phyloP scores from a whole-genome alignment of 2,329 filamentous ascomycete species.

The Nemania sp. region DNA sequence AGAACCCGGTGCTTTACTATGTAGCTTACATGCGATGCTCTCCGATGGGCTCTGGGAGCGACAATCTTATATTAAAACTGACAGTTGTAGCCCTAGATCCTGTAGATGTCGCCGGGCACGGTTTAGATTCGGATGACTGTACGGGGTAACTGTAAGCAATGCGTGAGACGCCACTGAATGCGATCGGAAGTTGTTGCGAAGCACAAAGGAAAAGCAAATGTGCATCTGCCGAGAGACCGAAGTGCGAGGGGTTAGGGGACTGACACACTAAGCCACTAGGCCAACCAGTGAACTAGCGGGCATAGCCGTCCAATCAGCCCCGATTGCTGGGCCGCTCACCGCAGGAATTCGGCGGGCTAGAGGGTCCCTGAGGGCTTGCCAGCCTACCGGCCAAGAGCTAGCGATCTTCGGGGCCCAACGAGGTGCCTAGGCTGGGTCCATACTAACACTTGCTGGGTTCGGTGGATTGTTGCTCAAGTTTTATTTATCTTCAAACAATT shows the following conservation, averaged over 20 bases:
- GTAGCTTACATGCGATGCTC: too few species aligned
- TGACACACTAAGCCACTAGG: conserved; percentile 20
- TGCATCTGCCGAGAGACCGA: conserved; percentile 33
- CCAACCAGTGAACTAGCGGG: conserved; percentile 16
- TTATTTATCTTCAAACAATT: too few species aligned
- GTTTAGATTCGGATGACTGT: conserved; percentile 15
- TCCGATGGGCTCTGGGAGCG: too few species aligned
- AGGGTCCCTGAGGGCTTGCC: conserved; percentile 14
- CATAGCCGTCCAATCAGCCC: conserved; percentile 22
- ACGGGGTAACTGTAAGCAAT: conserved; percentile 7
- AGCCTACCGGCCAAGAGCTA: conserved; percentile 16
- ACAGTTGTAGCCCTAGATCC: neutral
- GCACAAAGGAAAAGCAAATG: conserved; percentile 2
- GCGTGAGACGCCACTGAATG: neutral
- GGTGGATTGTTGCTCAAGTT: too few species aligned
- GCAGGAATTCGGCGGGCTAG: conserved; percentile 28
- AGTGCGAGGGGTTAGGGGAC: conserved; percentile 26
- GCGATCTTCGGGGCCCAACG: conserved; percentile 12
- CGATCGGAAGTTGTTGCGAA: neutral
- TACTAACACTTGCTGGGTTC: too few species aligned
- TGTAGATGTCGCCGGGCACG: neutral
- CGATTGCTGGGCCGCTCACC: conserved; percentile 19
- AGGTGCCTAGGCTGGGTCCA: conserved; percentile 26
- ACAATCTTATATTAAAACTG: neutral
- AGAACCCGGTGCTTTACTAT: conserved; percentile 1